Evolutionary conservation across 257 asterid genomes (phyloP).

Genomic region (Cinchona pubescens): DNA sequence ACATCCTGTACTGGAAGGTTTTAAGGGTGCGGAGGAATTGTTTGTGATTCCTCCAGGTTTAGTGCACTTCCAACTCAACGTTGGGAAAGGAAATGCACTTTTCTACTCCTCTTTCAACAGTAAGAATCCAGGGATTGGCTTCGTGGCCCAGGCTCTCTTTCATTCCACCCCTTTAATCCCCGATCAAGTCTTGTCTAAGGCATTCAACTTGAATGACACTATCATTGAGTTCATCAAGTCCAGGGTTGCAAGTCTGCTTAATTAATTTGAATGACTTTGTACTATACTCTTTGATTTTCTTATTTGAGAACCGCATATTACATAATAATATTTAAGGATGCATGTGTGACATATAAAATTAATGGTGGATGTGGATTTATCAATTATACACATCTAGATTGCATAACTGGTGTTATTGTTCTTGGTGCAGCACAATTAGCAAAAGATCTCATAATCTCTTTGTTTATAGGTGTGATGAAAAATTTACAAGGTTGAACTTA

Average conservation of each 20-base stretch:
- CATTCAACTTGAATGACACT: slow-evolving; percentile 39
- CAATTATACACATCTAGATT: too few species aligned
- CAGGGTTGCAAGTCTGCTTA: not conserved
- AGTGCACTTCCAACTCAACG: slow-evolving; percentile 50
- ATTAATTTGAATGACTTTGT: too few species aligned
- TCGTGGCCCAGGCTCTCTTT: slow-evolving; percentile 33
- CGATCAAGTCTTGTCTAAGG: slow-evolving; percentile 40
- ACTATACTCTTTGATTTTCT: too few species aligned
- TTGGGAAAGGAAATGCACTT: slow-evolving; percentile 37
- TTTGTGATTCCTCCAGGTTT: slow-evolving; percentile 53
- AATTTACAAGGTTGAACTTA: too few species aligned
- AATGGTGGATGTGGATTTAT: too few species aligned
- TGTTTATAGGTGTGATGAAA: too few species aligned
- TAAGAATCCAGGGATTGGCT: slow-evolving; percentile 41
- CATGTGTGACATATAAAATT: too few species aligned
- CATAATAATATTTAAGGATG: too few species aligned
- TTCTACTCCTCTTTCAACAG: slow-evolving; percentile 53
- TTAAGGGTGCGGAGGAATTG: slow-evolving; percentile 43
- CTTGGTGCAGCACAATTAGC: too few species aligned
- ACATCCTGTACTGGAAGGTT: slow-evolving; percentile 30
- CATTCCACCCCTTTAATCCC: slow-evolving; percentile 46
- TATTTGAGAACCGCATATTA: too few species aligned
- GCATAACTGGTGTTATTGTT: too few species aligned
- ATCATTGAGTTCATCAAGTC: slow-evolving; percentile 41
- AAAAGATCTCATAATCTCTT: too few species aligned